Evolutionary conservation across 1,284 basidiomycete genomes (phyloP), one percentile per base, ranked within the genome.

Genomic region (Irpex sp.): DNA sequence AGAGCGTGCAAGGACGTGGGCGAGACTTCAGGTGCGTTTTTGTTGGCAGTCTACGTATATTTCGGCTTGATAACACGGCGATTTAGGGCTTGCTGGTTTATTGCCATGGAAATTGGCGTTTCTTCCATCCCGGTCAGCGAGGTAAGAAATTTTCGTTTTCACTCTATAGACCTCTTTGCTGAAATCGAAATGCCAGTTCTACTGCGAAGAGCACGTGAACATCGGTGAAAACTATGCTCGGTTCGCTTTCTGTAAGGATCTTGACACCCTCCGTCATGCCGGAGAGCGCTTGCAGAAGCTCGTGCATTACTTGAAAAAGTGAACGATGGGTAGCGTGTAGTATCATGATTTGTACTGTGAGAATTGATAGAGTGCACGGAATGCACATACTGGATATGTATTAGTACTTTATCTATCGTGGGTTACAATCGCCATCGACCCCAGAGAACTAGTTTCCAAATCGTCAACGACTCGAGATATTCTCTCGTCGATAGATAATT

Each of bases 91-190:
- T 91, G 89, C 72, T 97, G 94, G 94, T 96, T 95, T 79, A 89
- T 96, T 67, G 94, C 93, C 0, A 81, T 90, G 75, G 90, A 94
- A 73, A 77, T 96, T 51, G 93, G 92, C 19, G 95, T 97, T 19
- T 96, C 95, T 48, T 88, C 89, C 11, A 97, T 97, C 66, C 95
- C 95, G 5, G 93, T 95, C 62, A 96, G 94, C 81, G 95, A 96
- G 84, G 93, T 94, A 70, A 72, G 83, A 74, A 40, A 9, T 56
- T 57, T 13, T 64, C 40, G 38, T 60, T 57, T 57, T 36, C 44
- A 48, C n/a, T 52, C 31, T 37, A 4, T 19, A 44, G 3, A 26
- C 37, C 37, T 54, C 19, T 55, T 4, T 36, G 44, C 60, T 65
- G 15, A 69, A 56, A 52, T 59, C 65, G n/a, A 69, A 57, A 57